These are phyloP conservation scores for Solanum tarijense DNA, from an alignment of 257 asterid species.

Conservation along the genomic window DNA sequence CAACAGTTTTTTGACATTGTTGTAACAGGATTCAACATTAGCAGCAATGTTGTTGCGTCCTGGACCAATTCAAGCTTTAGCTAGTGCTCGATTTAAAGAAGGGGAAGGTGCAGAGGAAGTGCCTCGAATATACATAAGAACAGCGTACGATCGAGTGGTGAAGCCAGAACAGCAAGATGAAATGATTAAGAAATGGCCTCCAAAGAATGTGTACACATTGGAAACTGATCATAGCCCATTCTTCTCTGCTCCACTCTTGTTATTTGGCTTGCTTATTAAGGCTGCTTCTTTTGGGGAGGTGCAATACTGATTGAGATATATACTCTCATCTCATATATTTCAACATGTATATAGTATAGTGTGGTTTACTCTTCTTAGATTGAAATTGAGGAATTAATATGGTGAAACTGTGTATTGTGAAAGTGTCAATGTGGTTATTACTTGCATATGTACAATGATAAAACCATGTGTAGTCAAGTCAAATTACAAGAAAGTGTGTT, in stretches of 20 bases:
- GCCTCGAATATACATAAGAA: slow-evolving; percentile 39
- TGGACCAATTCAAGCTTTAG: slow-evolving; percentile 46
- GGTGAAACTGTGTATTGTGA: background rate
- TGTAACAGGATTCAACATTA: slow-evolving; percentile 36
- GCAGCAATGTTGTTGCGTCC: slow-evolving; percentile 52
- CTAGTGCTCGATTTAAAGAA: slow-evolving; percentile 22
- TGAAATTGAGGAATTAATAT: background rate
- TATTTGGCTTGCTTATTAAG: slow-evolving; percentile 41
- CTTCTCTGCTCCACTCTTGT: slow-evolving; percentile 43
- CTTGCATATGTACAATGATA: background rate
- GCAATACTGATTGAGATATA: background rate
- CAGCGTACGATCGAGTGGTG: slow-evolving; percentile 33
- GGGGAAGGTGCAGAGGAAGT: slow-evolving; percentile 22
- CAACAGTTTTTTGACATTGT: background rate
- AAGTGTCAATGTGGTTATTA: background rate
- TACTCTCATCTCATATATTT: background rate
- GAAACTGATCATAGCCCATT: slow-evolving; percentile 62
- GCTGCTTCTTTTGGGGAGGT: slow-evolving; percentile 15
- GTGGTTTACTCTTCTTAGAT: background rate
- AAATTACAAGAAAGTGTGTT: background rate
- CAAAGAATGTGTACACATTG: slow-evolving; percentile 33
- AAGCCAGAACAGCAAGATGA: slow-evolving; percentile 56
- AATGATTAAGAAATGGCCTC: slow-evolving; percentile 59
- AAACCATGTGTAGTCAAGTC: background rate
- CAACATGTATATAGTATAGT: background rate